phyloP scores from a whole-genome alignment of 306 rosid species.

The Heteromeles arbutifolia region DNA sequence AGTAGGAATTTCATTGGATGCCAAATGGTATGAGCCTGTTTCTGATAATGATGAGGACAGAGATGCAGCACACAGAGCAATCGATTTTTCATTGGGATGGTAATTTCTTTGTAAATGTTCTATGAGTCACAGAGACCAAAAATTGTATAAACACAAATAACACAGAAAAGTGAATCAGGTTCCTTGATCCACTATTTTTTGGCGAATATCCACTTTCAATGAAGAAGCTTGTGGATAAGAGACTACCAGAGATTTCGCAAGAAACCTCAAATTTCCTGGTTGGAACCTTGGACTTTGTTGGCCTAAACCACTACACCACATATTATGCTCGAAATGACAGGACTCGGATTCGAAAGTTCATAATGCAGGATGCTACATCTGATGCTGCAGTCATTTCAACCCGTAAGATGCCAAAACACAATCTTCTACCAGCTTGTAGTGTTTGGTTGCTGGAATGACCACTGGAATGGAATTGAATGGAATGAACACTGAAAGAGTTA shows the following conservation, averaged over 20 bases:
- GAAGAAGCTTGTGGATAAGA: slow-evolving; percentile 54
- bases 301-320: slow-evolving; percentile 85
- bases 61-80: slow-evolving; percentile 75
- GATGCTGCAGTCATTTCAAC: slow-evolving; percentile 79
- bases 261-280: slow-evolving; percentile 36
- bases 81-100: slow-evolving; percentile 83
- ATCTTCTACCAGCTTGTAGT: not conserved
- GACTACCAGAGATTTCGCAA: slow-evolving; percentile 64
- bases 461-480: not conserved
- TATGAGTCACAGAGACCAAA: not conserved
- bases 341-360: slow-evolving; percentile 44
- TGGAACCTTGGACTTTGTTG: slow-evolving; percentile 76
- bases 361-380: slow-evolving; percentile 61
- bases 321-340: slow-evolving; percentile 77
- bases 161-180: slow-evolving; percentile 46
- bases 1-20: slow-evolving; percentile 77
- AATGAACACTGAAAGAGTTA: not conserved
- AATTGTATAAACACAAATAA: slow-evolving; percentile 5
- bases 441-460: not conserved
- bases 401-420: slow-evolving; percentile 38
- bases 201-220: slow-evolving; percentile 80
- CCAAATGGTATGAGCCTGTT: slow-evolving; percentile 73
- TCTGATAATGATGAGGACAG: slow-evolving; percentile 71
- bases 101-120: slow-evolving; percentile 24
- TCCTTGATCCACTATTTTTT: slow-evolving; percentile 74